These are phyloP conservation scores for Pythium rhizo-oryzae DNA, from an alignment of 352 stramenopile genomes.

Conservation along the genomic window DNA sequence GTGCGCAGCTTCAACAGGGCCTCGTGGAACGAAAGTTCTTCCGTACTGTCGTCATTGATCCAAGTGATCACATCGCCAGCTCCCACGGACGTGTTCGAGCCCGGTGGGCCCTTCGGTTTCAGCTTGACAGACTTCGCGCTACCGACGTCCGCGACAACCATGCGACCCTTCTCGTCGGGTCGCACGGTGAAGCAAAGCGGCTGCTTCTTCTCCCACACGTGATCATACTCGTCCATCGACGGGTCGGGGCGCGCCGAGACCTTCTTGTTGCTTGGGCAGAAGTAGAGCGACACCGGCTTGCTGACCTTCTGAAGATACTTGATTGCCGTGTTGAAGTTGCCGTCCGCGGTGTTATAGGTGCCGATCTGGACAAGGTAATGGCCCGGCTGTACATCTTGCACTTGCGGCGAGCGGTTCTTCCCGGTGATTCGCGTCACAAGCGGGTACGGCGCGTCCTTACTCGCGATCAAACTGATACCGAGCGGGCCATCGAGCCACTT, in stretches of 20 bases:
- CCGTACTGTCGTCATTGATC: slow-evolving; percentile 85
- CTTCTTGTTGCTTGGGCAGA: slow-evolving; percentile 85
- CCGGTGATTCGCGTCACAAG: slow-evolving; percentile 87
- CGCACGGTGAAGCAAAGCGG: slow-evolving; percentile 82
- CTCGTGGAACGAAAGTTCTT: slow-evolving; percentile 80
- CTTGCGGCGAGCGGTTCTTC: slow-evolving; percentile 87
- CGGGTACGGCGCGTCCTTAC: slow-evolving; percentile 85
- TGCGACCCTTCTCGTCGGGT: slow-evolving; percentile 59
- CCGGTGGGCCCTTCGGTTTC: slow-evolving; percentile 60
- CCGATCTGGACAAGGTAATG: slow-evolving; percentile 90
- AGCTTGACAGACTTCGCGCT: slow-evolving; percentile 88
- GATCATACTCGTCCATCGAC: slow-evolving; percentile 77
- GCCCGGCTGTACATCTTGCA: slow-evolving; percentile 85
- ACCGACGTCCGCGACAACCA: slow-evolving; percentile 81
- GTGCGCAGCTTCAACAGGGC: slow-evolving; percentile 83
- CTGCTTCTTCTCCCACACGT: slow-evolving; percentile 91
- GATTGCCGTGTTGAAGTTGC: slow-evolving; percentile 90
- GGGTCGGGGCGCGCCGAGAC: slow-evolving; percentile 69
- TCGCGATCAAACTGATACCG: slow-evolving; percentile 87
- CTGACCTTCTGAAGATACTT: slow-evolving; percentile 89
- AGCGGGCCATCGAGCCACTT: slow-evolving; percentile 87
- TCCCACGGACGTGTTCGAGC: slow-evolving; percentile 50
- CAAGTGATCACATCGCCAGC: slow-evolving; percentile 71
- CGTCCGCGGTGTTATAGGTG: slow-evolving; percentile 79
- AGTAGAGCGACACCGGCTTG: slow-evolving; percentile 85